Base-by-base conservation (phyloP, 495 filamentous ascomycete species). In the Platismatia glauca region DNA sequence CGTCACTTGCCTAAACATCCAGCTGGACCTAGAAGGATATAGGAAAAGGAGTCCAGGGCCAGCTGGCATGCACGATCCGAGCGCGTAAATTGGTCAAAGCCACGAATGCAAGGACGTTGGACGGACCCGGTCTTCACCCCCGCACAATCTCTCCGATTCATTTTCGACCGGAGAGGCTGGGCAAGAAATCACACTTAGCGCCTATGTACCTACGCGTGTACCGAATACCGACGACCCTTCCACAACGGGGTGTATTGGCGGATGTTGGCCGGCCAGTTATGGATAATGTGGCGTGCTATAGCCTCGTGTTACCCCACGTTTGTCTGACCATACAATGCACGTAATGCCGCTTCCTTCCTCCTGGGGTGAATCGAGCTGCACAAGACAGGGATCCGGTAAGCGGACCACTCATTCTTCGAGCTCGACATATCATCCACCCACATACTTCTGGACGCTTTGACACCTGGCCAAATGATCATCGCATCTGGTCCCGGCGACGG, bases 111-210 rank as follows among this genome's bases (percentile, higher is more conserved):
- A 31, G 12, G 27, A 16, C 48, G 44, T n/a, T n/a, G n/a, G n/a
- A n/a, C n/a, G n/a, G n/a, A n/a, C n/a, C n/a, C n/a, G n/a, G n/a
- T n/a, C n/a, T n/a, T n/a, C n/a, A n/a, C 20, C 13, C 35, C 24
- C 53, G 50, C 59, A 61, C 41, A 61, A 61, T 61, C 35, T 53
- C 37, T 18, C 48, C 59, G 48, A 43, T 31, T 41, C 44, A n/a
- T 61, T 31, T 24, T 46, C 7, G n/a, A 24, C n/a, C 12, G 4
- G 13, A 18, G 15, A 11, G 20, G 24, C 44, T 38, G 24, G n/a
- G n/a, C n/a, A n/a, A n/a, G n/a, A n/a, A n/a, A 20, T 7, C 20
- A 35, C 9, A 35, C 34, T 35, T n/a, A n/a, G n/a, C n/a, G n/a
- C n/a, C n/a, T n/a, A n/a, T n/a, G n/a, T n/a, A n/a, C n/a, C n/a